Percentiles rank a stretch among this genome's conserved stretches.
phyloP scores from a whole-genome alignment of 1,139 yeast genomes.

The Pichia sp. region DNA sequence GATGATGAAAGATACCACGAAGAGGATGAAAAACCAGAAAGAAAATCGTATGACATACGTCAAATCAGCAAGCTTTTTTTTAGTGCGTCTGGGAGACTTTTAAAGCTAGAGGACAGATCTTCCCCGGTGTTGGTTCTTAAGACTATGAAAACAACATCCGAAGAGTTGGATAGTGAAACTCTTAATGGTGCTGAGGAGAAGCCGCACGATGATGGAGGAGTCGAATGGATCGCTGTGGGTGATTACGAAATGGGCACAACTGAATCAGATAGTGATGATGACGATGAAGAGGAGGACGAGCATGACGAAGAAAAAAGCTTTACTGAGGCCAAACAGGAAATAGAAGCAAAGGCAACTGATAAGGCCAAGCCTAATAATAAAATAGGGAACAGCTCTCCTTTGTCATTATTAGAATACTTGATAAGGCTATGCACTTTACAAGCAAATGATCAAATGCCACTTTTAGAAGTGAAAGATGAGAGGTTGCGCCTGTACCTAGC shows the following conservation, averaged over 20 bases:
- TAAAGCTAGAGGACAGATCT: conserved; percentile 59
- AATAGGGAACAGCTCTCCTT: conserved; percentile 10
- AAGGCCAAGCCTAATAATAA: neutral
- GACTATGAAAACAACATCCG: conserved; percentile 33
- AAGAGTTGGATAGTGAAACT: conserved; percentile 6
- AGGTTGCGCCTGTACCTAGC: conserved; percentile 57
- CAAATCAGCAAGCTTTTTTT: conserved; percentile 56
- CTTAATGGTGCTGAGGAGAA: conserved; percentile 25
- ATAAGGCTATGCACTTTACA: conserved; percentile 61
- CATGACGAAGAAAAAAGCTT: conserved; percentile 3
- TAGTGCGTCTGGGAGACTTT: conserved; percentile 66
- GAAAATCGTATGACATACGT: conserved; percentile 38
- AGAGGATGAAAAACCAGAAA: conserved; percentile 39
- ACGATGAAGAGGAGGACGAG: conserved; percentile 14
- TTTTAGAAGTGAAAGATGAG: conserved; percentile 62
- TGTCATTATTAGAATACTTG: conserved; percentile 63
- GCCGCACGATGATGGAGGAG: conserved; percentile 30
- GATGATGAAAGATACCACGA: conserved; percentile 77
- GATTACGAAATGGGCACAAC: conserved; percentile 19
- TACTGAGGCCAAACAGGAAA: neutral
- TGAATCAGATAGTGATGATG: conserved; percentile 12
- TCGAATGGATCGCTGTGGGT: conserved; percentile 25
- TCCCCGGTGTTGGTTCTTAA: conserved; percentile 69
- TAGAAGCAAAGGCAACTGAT: neutral
- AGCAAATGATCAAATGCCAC: conserved; percentile 52